Conservation (phyloP, 495 filamentous ascomycete genomes). For the Xylaria telfairii region DNA sequence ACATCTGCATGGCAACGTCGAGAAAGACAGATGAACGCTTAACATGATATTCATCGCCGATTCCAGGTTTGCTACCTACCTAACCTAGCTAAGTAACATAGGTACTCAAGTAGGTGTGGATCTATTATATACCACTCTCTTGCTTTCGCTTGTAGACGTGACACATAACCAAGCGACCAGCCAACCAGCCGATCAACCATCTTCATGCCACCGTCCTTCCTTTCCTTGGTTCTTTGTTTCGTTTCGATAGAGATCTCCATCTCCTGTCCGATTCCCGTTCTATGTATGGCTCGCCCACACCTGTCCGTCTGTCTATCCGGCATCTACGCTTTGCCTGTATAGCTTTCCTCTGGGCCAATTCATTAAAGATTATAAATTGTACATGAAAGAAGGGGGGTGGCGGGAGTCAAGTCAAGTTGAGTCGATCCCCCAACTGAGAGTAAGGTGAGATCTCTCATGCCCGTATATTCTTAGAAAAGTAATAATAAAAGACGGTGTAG, state of each 20-base stretch:
- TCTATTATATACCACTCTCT: conserved; percentile 4
- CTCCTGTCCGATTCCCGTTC: not conserved
- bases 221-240: not conserved
- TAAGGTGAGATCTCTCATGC: not conserved
- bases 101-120: not conserved
- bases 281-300: not conserved
- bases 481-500: not conserved
- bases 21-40: not conserved
- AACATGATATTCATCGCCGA: not conserved
- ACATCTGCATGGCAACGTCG: not conserved
- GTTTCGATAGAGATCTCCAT: not conserved
- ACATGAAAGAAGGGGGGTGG: not conserved
- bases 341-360: not conserved
- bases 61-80: not conserved
- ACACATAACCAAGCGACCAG: not conserved
- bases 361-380: not conserved
- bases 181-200: not conserved
- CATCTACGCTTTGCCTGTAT: conserved; percentile 2
- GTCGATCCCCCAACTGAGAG: not conserved
- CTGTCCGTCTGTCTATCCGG: not conserved
- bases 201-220: not conserved
- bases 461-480: not conserved
- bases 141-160: not conserved
- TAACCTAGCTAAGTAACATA: too few species aligned
- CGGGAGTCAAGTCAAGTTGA: not conserved